phyloP scores from a whole-genome alignment of 805 yeast genomes.

The Wickerhamomyces chambardii region DNA sequence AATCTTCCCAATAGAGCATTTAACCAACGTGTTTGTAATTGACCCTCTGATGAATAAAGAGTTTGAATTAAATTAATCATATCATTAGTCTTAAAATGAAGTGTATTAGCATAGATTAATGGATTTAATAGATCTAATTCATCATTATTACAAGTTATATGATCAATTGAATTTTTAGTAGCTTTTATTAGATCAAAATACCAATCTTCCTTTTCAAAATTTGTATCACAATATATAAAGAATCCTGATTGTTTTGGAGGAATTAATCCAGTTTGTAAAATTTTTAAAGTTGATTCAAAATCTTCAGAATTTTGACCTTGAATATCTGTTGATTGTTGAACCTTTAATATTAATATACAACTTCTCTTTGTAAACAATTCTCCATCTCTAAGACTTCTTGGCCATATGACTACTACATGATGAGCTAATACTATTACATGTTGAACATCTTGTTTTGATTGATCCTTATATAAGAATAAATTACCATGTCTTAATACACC shows the following conservation, averaged over 20 bases:
- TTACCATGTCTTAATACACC: constrained; percentile 83
- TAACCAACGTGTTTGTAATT: constrained; percentile 79
- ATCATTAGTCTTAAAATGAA: constrained; percentile 63
- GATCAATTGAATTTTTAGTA: constrained; percentile 34
- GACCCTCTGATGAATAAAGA: constrained; percentile 76
- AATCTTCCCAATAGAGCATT: constrained; percentile 82
- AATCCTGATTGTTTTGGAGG: constrained; percentile 28
- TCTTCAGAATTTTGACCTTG: too few species aligned
- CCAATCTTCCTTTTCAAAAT: constrained; percentile 87
- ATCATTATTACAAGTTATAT: constrained; percentile 9
- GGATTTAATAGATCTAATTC: constrained; percentile 41
- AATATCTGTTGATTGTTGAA: too few species aligned
- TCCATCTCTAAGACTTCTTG: constrained; percentile 63
- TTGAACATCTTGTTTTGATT: constrained; percentile 50
- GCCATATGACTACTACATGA: constrained; percentile 77
- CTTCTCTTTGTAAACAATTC: constrained; percentile 73
- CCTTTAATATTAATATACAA: constrained; percentile 52
- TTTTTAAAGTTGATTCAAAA: constrained; percentile 12
- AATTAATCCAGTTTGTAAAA: constrained; percentile 12
- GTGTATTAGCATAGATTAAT: constrained; percentile 55
- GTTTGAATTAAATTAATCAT: constrained; percentile 68
- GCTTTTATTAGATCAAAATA: constrained; percentile 81
- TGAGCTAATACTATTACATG: constrained; percentile 74
- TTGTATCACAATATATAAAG: constrained; percentile 69
- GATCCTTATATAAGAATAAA: constrained; percentile 74